Base-by-base conservation (phyloP, 1,139 yeast species). In the Meyerozyma sp. region DNA sequence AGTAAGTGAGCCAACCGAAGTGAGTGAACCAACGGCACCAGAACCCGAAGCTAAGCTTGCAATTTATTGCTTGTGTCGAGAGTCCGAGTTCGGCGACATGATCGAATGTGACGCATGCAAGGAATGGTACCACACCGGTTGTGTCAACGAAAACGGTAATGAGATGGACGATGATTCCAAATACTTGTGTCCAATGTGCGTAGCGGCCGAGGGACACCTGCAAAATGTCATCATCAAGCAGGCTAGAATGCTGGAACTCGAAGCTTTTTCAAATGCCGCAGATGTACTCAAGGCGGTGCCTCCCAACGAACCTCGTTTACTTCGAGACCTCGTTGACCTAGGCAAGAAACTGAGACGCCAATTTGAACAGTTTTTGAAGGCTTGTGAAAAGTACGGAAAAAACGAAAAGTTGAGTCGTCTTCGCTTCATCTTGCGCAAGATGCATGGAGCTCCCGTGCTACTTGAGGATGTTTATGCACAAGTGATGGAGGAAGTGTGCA, bases 41-140 rank as follows among this genome's bases (percentile, higher is more conserved):
- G 21, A 36, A 26, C n/a, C 8, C 5, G 30, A 25, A 30, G n/a
- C 25, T 6, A 26, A n/a, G 1, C 57, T 57, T 2, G 50, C 50
- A 40, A 65, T 60, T 26, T 87, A 82, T 57, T 88, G 96, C 58
- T 63, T 83, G 42, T 88, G 96, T 61, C 75, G 95, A 37, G 77
- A 74, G 45, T 66, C 68, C 20, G 95, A 86, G 54, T 73, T 72
- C 45, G 93, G 90, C 1, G 69, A 77, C 0, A 86, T 88, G 95
- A 77, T 86, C 40, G 88, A 82, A 52, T 89, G 96, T 63, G 94
- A 84, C 49, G 61, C 61, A 26, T 88, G 96, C 60, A 75, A 78
- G 42, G 95, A 87, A 56, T 85, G 94, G 94, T 88, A 80, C 58
- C 95, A 88, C 58, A 76, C 77, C 42, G 69, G 67, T 30, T 89